Base-by-base conservation (phyloP, 495 filamentous ascomycete genomes). In the Penicillium pulvis region DNA sequence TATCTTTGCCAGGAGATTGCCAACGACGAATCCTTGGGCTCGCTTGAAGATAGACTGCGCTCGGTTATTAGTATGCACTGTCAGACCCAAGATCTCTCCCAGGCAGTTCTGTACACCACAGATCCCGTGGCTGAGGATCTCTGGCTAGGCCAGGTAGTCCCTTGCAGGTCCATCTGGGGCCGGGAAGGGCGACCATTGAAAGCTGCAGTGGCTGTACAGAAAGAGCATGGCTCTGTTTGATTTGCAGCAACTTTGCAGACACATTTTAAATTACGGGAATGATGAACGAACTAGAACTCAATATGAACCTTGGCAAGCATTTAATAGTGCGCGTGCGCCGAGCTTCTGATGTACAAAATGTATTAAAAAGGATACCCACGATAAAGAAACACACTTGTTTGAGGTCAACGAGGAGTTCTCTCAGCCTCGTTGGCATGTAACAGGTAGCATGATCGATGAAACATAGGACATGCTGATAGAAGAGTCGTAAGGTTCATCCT, bases 131-230 rank as follows among this genome's bases (percentile, higher is more conserved):
- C 65, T 6, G 55, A 59, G 36, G 61, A 53, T 9, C 43, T 56
- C 35, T 77, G 68, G 67, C 48, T 62, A 12, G 71, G 72, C 2
- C 80, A 81, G 57, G 57, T 81, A 36, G 60, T 83, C 20, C 81
- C 80, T 19, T 82, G 78, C 60, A 68, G 66, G 56, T 71, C 71
- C 20, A 70, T 81, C 43, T 83, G 78, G 79, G 79, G 78, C 10
- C 51, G 56, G 16, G 61, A 71, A 48, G 79, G 76, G 9, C 59
- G 63, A 35, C 62, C 58, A 57, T 51, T 82, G 51, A 65, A 67
- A 30, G 79, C 74, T 8, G 79, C 66, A 20, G 49, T 80, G 12
- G 62, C 77, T 30, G 30, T 83, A 14, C 72, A 78, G 46, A 62
- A 59, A 26, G 63, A 49, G 26, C 26, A 49, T 17, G 11, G 4